Percentiles rank a stretch among this genome's conserved stretches.
phyloP scores from a whole-genome alignment of 1,284 basidiomycete genomes.

The Xerocomus nothofagi region DNA sequence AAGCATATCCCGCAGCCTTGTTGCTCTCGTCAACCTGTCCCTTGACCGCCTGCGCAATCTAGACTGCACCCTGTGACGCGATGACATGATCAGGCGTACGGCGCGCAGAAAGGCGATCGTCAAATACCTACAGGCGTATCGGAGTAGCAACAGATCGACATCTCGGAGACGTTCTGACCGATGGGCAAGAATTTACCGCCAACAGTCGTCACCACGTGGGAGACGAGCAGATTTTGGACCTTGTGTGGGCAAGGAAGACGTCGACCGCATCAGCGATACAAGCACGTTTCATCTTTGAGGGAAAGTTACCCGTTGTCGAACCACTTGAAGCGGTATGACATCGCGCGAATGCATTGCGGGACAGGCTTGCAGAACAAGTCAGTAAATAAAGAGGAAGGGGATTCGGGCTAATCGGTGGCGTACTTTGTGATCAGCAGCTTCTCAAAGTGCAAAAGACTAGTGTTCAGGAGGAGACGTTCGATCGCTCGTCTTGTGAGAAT shows the following conservation, averaged over 20 bases:
- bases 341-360: neutral
- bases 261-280: neutral
- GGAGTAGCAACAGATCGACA: conserved; percentile 65
- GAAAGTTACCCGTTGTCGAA: conserved; percentile 44
- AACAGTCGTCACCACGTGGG: conserved; percentile 48
- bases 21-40: conserved; percentile 53
- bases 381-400: neutral
- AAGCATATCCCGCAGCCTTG: conserved; percentile 17
- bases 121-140: no score
- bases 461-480: no score
- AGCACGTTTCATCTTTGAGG: neutral
- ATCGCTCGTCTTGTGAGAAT: no score
- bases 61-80: conserved; percentile 46
- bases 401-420: conserved; percentile 4
- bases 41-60: conserved; percentile 51
- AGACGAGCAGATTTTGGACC: conserved; percentile 46
- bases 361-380: neutral
- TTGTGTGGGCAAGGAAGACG: conserved; percentile 16
- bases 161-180: conserved; percentile 44
- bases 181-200: conserved; percentile 44
- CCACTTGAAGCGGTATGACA: conserved; percentile 39
- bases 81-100: neutral
- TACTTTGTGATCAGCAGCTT: conserved; percentile 59
- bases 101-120: neutral
- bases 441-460: no score